These are phyloP conservation scores for Jacaranda copaia DNA, from an alignment of 257 asterid genomes.

Conservation along the genomic window DNA sequence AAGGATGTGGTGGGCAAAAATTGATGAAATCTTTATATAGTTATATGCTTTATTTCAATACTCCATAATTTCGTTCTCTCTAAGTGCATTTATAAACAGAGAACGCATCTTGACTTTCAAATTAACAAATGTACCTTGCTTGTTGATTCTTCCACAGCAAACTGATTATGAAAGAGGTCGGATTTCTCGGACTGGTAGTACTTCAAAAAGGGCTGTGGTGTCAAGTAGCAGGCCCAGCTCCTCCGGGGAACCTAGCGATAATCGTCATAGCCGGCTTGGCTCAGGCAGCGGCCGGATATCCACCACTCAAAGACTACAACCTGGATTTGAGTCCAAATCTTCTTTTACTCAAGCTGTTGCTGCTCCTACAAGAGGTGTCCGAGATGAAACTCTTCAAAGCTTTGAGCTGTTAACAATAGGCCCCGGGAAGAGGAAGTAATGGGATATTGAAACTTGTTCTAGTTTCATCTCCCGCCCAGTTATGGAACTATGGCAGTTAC, in stretches of 20 bases:
- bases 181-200: slow-evolving; percentile 64
- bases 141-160: slow-evolving; percentile 49
- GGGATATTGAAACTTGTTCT: neutral
- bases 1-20: slow-evolving; percentile 67
- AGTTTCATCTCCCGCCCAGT: neutral
- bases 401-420: slow-evolving; percentile 80
- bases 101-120: neutral
- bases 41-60: neutral
- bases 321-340: slow-evolving; percentile 79
- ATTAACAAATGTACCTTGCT: neutral
- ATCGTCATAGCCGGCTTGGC: slow-evolving; percentile 61
- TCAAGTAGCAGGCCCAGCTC: slow-evolving; percentile 86
- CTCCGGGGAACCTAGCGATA: slow-evolving; percentile 71
- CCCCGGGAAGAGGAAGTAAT: slow-evolving; percentile 69
- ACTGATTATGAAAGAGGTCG: slow-evolving; percentile 71
- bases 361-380: slow-evolving; percentile 50
- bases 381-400: slow-evolving; percentile 82
- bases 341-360: slow-evolving; percentile 68
- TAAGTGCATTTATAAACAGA: neutral
- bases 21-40: neutral
- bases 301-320: slow-evolving; percentile 71
- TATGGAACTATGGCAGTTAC: no score
- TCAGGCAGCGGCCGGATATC: slow-evolving; percentile 70
- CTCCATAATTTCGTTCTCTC: neutral
- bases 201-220: slow-evolving; percentile 70